phyloP scores from a whole-genome alignment of 2,329 filamentous ascomycete genomes.

The Volutella citrinella region DNA sequence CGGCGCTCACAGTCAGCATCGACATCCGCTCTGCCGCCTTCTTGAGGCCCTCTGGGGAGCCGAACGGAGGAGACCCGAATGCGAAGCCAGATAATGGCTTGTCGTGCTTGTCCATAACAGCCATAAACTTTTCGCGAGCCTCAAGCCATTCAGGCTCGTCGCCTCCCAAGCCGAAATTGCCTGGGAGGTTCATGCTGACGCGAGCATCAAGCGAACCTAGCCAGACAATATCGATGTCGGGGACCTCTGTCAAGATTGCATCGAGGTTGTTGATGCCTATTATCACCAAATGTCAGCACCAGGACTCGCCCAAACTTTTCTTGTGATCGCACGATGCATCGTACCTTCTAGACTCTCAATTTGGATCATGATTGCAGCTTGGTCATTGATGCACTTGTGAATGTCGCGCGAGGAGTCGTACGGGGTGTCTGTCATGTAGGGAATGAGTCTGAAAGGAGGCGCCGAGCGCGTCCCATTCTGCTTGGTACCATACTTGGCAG shows the following conservation, averaged over 20 bases:
- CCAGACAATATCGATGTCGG: conserved; percentile 47
- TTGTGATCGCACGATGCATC: no score
- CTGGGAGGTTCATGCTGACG: conserved; percentile 41
- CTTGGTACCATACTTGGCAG: conserved; percentile 42
- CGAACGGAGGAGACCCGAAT: conserved; percentile 23
- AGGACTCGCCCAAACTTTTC: no score
- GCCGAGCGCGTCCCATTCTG: conserved; percentile 41
- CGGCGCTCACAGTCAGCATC: no score
- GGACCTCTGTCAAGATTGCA: conserved; percentile 43
- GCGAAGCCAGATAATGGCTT: conserved; percentile 38
- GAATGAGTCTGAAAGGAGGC: conserved; percentile 41
- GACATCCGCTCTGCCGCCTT: no score
- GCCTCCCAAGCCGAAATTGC: conserved; percentile 28
- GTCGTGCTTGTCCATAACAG: conserved; percentile 43
- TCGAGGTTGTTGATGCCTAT: conserved; percentile 50
- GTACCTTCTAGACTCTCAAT: conserved; percentile 39
- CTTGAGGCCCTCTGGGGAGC: conserved; percentile 20
- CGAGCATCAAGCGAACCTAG: conserved; percentile 42
- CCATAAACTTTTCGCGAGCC: conserved; percentile 34
- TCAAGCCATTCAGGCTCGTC: conserved; percentile 41
- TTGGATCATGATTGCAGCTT: conserved; percentile 48
- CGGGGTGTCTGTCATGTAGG: conserved; percentile 37
- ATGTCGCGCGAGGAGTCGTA: conserved; percentile 31
- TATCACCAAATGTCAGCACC: no score
- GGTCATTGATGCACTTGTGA: conserved; percentile 40